Base-by-base conservation (phyloP, 768 basidiomycete genomes). In the Trametes cubensis region DNA sequence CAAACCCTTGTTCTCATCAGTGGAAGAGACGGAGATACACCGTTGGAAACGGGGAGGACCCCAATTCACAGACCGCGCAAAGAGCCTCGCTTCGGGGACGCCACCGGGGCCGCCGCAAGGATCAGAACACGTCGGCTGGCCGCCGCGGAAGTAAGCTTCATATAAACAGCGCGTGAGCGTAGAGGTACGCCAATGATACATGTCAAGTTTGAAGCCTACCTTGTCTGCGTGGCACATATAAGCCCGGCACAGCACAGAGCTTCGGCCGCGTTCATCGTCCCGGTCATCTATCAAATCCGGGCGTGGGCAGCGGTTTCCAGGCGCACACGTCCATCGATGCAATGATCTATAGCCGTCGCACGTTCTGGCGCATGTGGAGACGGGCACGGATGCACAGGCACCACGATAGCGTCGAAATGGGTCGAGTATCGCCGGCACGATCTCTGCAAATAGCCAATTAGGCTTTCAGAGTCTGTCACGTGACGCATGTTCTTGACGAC, bases 391-490 rank as follows among this genome's bases (percentile, higher is more conserved):
- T 53, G 23, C 45, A 34, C 44, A 58, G 56, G 52, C 56, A 57
- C 56, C 51, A 41, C 49, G 54, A 62, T 62, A 62, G 54, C 46
- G 55, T 56, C 54, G 41, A 50, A 34, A 30, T 58, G 61, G 50
- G 30, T 39, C 42, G 18, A 47, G 61, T 53, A 62, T 56, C 49
- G 49, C 61, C 61, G 55, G 48, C 55, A 25, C 5, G 56, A 58
- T 57, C 61, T 54, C 50, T 57, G 25, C 34, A 55, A 41, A 55
- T 64, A 64, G 63, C 46, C 63, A 60, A 64, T 64, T 64, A 64
- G 63, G 6, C 63, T 64, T 64, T 59, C 62, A 63, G 62, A 54
- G 52, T 41, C 28, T 8, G 55, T 62, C 61, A 62, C 61, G 61
- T 62, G 61, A 62, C 46, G 8, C 55, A 18, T 38, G 49, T 58